Conservation (phyloP, 2,329 filamentous ascomycete genomes). For the Geosmithia morbida region DNA sequence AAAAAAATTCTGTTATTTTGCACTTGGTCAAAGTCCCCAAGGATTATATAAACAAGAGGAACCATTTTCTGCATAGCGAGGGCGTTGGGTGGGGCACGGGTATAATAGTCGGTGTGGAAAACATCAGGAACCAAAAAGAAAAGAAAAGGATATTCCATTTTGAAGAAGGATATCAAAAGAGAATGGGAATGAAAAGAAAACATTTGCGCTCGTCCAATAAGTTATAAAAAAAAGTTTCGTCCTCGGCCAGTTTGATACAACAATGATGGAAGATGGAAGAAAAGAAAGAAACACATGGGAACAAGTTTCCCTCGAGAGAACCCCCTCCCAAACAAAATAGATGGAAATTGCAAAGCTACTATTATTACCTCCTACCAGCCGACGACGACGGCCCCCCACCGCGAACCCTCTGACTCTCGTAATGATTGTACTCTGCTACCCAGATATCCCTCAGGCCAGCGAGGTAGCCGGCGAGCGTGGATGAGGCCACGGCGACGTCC, state of each 20-base stretch:
- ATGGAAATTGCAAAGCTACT: background rate
- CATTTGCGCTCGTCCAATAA: no score
- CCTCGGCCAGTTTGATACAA: background rate
- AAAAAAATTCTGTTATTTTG: background rate
- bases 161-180: no score
- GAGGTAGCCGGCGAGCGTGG: constrained; percentile 29
- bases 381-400: no score
- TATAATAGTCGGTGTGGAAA: background rate
- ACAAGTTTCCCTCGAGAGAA: no score
- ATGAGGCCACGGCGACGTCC: constrained; percentile 34
- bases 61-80: constrained; percentile 11
- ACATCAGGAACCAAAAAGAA: no score
- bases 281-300: background rate
- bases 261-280: background rate
- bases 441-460: constrained; percentile 37
- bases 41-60: background rate
- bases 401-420: constrained; percentile 27
- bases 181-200: no score
- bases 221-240: background rate
- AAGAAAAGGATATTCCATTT: no score
- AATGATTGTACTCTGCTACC: constrained; percentile 41
- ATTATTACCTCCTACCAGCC: background rate
- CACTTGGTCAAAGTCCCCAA: background rate
- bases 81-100: constrained; percentile 9
- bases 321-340: background rate